phyloP scores from a whole-genome alignment of 441 rosid species.

The Rhodomyrtus psidioides region DNA sequence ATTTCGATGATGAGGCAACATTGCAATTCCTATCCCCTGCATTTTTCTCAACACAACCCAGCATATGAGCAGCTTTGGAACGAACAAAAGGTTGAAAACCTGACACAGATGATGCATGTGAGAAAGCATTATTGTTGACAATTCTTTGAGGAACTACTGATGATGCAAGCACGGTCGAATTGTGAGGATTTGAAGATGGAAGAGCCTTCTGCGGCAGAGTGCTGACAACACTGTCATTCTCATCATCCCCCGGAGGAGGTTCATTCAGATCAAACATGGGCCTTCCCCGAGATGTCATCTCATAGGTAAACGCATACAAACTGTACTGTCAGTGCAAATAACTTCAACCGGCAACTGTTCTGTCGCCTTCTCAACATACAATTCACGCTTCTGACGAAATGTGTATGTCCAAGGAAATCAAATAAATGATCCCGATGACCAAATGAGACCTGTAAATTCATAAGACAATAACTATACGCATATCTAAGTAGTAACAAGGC shows the following conservation, averaged over 20 bases:
- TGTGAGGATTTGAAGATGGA: constrained; percentile 33
- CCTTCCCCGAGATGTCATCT: constrained; percentile 90
- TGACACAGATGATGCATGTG: constrained; percentile 68
- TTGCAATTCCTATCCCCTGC: constrained; percentile 19
- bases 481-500: neutral
- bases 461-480: neutral
- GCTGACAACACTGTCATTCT: constrained; percentile 29
- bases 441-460: neutral
- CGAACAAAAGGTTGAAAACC: constrained; percentile 94
- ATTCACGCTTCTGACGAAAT: constrained; percentile 1
- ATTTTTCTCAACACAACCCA: constrained; percentile 21
- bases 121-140: constrained; percentile 52
- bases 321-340: constrained; percentile 16
- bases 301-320: constrained; percentile 70
- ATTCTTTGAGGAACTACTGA: constrained; percentile 40
- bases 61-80: constrained; percentile 20
- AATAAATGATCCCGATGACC: neutral
- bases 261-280: constrained; percentile 94
- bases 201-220: constrained; percentile 50
- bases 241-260: constrained; percentile 74
- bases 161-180: constrained; percentile 43
- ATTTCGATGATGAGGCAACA: constrained; percentile 23
- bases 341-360: constrained; percentile 3
- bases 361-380: constrained; percentile 21
- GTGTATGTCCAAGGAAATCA: neutral